A percentile compares a stretch with the other conserved stretches of the same genome.
Evolutionary conservation across 2,329 filamentous ascomycete species (phyloP).

Genomic region (Xylariaceae sp.): DNA sequence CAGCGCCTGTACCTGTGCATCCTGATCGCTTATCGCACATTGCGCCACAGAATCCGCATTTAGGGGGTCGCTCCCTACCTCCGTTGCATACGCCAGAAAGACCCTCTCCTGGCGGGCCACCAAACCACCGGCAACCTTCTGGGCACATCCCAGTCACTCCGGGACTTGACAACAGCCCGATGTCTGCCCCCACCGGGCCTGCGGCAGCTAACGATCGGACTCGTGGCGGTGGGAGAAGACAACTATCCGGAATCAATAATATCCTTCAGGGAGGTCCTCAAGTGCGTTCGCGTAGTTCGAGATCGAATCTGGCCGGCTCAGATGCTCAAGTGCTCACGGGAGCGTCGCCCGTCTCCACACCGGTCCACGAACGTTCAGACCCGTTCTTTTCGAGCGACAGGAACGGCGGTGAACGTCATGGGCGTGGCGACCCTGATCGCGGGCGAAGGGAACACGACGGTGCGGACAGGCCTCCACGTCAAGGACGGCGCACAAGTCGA

Average conservation of each 20-base stretch:
- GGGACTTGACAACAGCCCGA: conserved; percentile 22
- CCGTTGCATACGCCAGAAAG: conserved; percentile 29
- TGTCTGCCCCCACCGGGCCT: conserved; percentile 30
- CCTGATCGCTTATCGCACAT: conserved; percentile 41
- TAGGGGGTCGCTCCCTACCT: conserved; percentile 23
- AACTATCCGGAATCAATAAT: conserved; percentile 57
- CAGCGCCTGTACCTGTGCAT: conserved; percentile 28
- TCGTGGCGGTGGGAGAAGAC: conserved; percentile 41
- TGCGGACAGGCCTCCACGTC: conserved; percentile 34
- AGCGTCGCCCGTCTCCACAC: conserved; percentile 46
- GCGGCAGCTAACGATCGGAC: conserved; percentile 28
- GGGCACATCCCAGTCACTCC: conserved; percentile 14
- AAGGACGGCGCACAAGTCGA: conserved; percentile 44
- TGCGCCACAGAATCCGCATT: conserved; percentile 17
- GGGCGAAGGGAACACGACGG: conserved; percentile 39
- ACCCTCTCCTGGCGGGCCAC: conserved; percentile 22
- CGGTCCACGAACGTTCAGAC: conserved; percentile 45
- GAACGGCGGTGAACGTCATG: conserved; percentile 28
- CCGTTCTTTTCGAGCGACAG: conserved; percentile 34
- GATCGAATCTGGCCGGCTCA: conserved; percentile 45
- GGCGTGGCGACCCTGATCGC: conserved; percentile 31
- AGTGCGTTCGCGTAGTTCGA: conserved; percentile 32
- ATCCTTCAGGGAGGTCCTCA: conserved; percentile 44
- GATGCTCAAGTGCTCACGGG: conserved; percentile 55
- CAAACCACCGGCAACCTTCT: conserved; percentile 22